Base-by-base conservation (phyloP, 148 eudicot genomes). In the Vaccinium myrtillus region DNA sequence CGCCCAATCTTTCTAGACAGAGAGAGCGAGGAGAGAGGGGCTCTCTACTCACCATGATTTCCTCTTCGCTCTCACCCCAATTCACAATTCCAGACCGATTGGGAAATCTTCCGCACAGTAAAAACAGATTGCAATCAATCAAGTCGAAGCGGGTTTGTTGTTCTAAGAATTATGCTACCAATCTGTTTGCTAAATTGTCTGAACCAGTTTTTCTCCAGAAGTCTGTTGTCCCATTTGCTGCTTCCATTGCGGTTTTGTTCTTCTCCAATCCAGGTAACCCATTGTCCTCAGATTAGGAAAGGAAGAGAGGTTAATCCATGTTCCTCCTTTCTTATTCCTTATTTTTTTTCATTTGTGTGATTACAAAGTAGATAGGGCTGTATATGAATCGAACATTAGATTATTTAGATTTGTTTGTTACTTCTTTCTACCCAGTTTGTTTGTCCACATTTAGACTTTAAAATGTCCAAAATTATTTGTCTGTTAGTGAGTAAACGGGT, bases 221-320 rank as follows among this genome's bases (percentile, higher is more conserved):
- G 59, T 86, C 90, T 70, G 77, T 90, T 39, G 76, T 91, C 71
- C 92, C 96, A 50, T 51, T 95, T 39, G 94, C 92, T 56, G 89
- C 90, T 77, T 95, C 95, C 14, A 25, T 90, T 77, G 90, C 94
- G 15, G 39, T 93, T 86, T 81, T 91, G 61, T 83, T 91, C 61
- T 92, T 89, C 83, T 90, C 96, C 39, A 83, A 79, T 83, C 98
- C 98, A 82, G 98, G 98, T 95, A 88, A 81, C 8, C 50, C 21
- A 11, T 65, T n/a, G 30, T 1, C 69, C 11, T 1, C 32, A 61
- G 14, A 15, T 14, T 18, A 18, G 58, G 58, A 12, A 14, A 43
- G 46, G 46, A 43, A 43, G 0, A 43, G 0, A 4, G 46, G 6
- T 5, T 94, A 89, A 81, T 8, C 56, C 12, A 11, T 65, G 13